A percentile compares a stretch with the other conserved stretches of the same genome.
phyloP scores from a whole-genome alignment of 2,329 filamentous ascomycete species.

The Neonectria hederae region DNA sequence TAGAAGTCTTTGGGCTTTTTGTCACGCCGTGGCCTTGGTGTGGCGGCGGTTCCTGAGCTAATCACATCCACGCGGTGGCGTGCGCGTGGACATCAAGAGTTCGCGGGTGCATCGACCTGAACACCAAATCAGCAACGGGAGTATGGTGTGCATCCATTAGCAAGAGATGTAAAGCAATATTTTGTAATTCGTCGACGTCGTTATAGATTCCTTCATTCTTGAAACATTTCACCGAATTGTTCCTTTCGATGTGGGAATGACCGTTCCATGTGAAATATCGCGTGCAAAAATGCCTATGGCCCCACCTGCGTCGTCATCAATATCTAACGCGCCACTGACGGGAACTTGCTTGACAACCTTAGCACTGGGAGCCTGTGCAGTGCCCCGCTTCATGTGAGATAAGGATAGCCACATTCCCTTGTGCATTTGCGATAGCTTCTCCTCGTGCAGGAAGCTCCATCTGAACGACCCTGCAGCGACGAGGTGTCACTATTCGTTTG shows the following conservation, averaged over 20 bases:
- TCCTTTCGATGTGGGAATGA: not conserved
- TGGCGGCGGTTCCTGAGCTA: not conserved
- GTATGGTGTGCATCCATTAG: not conserved
- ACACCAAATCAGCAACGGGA: not conserved
- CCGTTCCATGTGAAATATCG: not conserved
- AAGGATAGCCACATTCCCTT: not conserved
- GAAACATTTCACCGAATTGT: not conserved
- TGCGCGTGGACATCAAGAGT: not conserved
- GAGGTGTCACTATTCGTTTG: not conserved
- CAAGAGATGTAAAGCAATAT: not conserved
- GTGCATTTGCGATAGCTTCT: not conserved
- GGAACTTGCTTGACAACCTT: not conserved
- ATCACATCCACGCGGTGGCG: not conserved
- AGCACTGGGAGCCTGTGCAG: not conserved
- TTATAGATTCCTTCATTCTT: not conserved
- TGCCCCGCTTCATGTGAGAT: not conserved
- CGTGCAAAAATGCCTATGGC: not conserved
- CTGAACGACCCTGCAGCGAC: not conserved
- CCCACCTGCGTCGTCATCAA: not conserved
- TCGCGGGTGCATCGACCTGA: not conserved
- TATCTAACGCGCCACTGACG: not conserved
- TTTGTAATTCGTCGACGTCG: not conserved
- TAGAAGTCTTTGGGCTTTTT: not conserved
- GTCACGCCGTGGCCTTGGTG: not conserved
- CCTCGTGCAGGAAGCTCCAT: not conserved